Conservation (phyloP, 768 basidiomycete genomes). For the Chalciporus pseudorubinellus region DNA sequence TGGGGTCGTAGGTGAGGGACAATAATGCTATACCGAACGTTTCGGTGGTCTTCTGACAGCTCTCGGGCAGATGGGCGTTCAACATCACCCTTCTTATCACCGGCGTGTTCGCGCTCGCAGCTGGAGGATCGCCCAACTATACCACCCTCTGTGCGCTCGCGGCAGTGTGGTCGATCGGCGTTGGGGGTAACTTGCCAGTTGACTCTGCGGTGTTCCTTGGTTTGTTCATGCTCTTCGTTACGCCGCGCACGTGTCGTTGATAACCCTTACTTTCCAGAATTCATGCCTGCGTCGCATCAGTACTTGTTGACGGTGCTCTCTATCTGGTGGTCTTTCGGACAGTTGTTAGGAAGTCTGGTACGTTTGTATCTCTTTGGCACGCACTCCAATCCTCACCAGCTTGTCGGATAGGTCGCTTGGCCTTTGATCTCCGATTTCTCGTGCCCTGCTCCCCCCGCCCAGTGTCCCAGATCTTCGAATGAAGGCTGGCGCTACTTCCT, state of each 20-base stretch:
- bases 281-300: conserved; percentile 68
- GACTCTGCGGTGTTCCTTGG: conserved; percentile 77
- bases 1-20: conserved; percentile 60
- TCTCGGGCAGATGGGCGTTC: conserved; percentile 52
- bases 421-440: conserved; percentile 69
- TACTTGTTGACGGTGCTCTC: conserved; percentile 74
- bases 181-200: conserved; percentile 72
- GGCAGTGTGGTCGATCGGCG: conserved; percentile 62
- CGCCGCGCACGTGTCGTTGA: neutral
- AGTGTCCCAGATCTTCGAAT: conserved; percentile 54
- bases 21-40: too few species aligned
- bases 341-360: conserved; percentile 56
- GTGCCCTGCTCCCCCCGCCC: conserved; percentile 46
- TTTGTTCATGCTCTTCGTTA: conserved; percentile 29
- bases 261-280: conserved; percentile 42
- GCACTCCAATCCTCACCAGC: neutral
- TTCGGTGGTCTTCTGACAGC: conserved; percentile 5
- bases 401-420: conserved; percentile 58
- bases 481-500: conserved; percentile 77
- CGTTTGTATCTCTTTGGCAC: conserved; percentile 1
- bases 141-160: conserved; percentile 50
- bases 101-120: conserved; percentile 61
- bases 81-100: conserved; percentile 70
- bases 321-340: conserved; percentile 80
- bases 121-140: conserved; percentile 57